These are phyloP conservation scores for Diaporthe velutina DNA, from an alignment of 2,329 filamentous ascomycete species.

Conservation along the genomic window DNA sequence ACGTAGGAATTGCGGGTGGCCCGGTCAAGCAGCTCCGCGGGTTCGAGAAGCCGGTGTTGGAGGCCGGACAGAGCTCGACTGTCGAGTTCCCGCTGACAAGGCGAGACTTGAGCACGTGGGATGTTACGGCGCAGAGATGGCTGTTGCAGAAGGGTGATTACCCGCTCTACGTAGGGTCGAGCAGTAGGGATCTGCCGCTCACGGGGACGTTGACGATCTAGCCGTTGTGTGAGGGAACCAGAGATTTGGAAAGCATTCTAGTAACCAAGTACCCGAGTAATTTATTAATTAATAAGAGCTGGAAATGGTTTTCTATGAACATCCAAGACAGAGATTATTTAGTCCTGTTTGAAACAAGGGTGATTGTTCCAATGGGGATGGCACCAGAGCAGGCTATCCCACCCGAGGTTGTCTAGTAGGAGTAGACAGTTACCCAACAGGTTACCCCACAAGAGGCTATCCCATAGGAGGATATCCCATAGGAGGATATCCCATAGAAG, in stretches of 20 bases:
- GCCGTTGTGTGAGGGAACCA: neutral
- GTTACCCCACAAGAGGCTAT: too few species aligned
- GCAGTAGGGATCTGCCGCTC: slow-evolving; percentile 64
- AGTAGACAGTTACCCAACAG: too few species aligned
- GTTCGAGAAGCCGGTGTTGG: slow-evolving; percentile 68
- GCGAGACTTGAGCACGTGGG: slow-evolving; percentile 74
- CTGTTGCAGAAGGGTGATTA: slow-evolving; percentile 58
- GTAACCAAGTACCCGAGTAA: neutral
- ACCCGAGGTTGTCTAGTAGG: too few species aligned
- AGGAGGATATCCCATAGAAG: too few species aligned
- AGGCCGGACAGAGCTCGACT: slow-evolving; percentile 55
- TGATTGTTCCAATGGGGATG: too few species aligned
- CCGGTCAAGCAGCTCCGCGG: slow-evolving; percentile 70
- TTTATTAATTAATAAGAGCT: neutral
- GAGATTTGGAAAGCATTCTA: neutral
- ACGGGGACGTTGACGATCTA: slow-evolving; percentile 51
- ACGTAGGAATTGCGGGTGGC: slow-evolving; percentile 56
- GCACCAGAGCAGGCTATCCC: too few species aligned
- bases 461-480: too few species aligned
- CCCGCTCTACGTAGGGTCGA: slow-evolving; percentile 56
- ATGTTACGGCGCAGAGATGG: slow-evolving; percentile 70
- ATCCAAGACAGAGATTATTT: too few species aligned
- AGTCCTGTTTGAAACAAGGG: too few species aligned
- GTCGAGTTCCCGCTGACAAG: slow-evolving; percentile 66
- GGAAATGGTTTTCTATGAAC: too few species aligned